Conservation (phyloP, 805 yeast genomes). For the Torulaspora franciscae region DNA sequence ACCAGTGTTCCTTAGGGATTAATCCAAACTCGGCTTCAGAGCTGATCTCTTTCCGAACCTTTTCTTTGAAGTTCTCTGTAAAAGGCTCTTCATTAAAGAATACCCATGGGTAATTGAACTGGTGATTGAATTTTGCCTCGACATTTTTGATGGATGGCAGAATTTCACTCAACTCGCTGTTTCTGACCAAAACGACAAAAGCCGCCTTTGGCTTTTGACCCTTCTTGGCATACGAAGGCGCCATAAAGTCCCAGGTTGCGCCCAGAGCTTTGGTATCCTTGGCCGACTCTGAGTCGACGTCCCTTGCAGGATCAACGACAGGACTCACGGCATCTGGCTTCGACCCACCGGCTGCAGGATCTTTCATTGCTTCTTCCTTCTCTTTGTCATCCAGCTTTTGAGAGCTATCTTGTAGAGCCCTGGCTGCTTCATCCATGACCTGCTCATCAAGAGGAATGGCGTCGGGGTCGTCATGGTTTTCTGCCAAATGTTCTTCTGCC, state of each 20-base stretch:
- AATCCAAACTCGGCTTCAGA: constrained; percentile 69
- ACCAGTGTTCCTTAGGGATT: constrained; percentile 79
- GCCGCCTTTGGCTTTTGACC: constrained; percentile 32
- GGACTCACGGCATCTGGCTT: not conserved
- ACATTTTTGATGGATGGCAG: constrained; percentile 59
- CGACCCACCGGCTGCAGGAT: constrained; percentile 1
- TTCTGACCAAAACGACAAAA: constrained; percentile 60
- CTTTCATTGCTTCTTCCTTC: constrained; percentile 1
- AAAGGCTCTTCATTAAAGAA: constrained; percentile 80
- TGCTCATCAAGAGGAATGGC: constrained; percentile 8
- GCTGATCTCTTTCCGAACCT: constrained; percentile 49
- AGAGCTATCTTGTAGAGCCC: constrained; percentile 16
- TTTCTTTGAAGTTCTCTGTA: constrained; percentile 59
- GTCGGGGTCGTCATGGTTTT: constrained; percentile 8
- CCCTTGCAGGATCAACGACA: not conserved
- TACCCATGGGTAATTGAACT: constrained; percentile 86
- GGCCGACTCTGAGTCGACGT: not conserved
- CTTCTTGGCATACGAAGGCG: constrained; percentile 19
- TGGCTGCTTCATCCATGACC: constrained; percentile 8
- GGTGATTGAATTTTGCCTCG: constrained; percentile 74
- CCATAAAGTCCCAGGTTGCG: constrained; percentile 16
- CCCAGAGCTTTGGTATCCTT: constrained; percentile 3
- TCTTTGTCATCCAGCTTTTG: constrained; percentile 4
- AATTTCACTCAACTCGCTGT: constrained; percentile 55
- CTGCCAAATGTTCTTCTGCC: constrained; percentile 8